Evolutionary conservation across 805 yeast species (phyloP).

Genomic region (Cephaloascus fragrans): DNA sequence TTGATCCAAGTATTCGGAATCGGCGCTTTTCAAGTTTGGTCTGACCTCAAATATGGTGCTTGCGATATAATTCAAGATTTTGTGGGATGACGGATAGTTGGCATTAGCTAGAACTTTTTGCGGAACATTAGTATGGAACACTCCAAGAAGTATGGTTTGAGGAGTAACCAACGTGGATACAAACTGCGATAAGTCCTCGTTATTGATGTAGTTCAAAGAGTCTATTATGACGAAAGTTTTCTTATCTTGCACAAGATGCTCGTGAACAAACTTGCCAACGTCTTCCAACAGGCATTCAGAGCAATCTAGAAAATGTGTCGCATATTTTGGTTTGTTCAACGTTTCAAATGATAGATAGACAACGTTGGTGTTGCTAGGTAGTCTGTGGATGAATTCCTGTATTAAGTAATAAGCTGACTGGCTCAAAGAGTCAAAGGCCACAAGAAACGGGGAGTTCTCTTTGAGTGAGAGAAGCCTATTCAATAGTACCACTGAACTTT

Average conservation of each 20-base stretch:
- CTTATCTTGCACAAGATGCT: conserved; percentile 8
- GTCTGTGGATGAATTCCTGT: conserved; percentile 43
- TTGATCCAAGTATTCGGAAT: conserved; percentile 39
- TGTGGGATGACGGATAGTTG: conserved; percentile 45
- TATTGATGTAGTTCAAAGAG: conserved; percentile 50
- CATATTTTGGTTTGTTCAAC: conserved; percentile 37
- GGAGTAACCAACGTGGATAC: conserved; percentile 36
- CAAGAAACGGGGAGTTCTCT: conserved; percentile 66
- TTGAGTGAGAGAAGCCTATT: conserved; percentile 58
- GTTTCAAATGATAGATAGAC: conserved; percentile 67
- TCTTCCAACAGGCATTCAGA: conserved; percentile 8
- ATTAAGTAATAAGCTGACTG: conserved; percentile 57
- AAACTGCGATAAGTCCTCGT: conserved; percentile 35
- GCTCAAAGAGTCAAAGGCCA: conserved; percentile 57
- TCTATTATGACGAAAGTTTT: conserved; percentile 51
- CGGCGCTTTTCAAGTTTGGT: conserved; percentile 27
- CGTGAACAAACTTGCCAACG: conserved; percentile 13
- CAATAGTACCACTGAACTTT: conserved; percentile 40
- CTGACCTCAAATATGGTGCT: conserved; percentile 58
- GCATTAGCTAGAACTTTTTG: conserved; percentile 20
- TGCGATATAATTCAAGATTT: conserved; percentile 59
- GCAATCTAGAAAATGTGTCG: conserved; percentile 39
- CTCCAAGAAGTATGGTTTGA: conserved; percentile 18
- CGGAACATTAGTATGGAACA: conserved; percentile 29
- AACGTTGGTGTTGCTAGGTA: conserved; percentile 21